phyloP scores from a whole-genome alignment of 108 stramenopile genomes.

The Cyclotella cryptica region DNA sequence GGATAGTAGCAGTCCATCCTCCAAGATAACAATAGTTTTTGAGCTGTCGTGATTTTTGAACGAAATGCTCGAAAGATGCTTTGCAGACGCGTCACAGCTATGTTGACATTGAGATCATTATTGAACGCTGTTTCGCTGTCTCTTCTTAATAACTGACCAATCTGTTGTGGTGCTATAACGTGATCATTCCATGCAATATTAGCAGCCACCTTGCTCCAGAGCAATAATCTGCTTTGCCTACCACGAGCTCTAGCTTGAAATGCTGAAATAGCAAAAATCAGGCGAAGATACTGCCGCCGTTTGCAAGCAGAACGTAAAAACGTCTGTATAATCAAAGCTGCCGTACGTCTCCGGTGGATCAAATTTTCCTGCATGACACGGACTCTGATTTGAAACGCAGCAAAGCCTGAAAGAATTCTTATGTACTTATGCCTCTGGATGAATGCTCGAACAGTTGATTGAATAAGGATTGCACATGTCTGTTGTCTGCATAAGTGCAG shows the following conservation, averaged over 20 bases:
- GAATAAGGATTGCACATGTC: slow-evolving; percentile 8
- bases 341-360: background rate
- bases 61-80: slow-evolving; percentile 12
- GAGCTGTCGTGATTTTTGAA: slow-evolving; percentile 10
- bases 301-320: background rate
- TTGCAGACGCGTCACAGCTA: slow-evolving; percentile 10
- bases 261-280: background rate
- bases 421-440: slow-evolving; percentile 9
- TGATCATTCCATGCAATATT: slow-evolving; percentile 26
- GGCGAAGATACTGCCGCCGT: background rate
- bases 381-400: slow-evolving; percentile 5
- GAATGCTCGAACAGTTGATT: background rate
- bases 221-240: slow-evolving; percentile 3
- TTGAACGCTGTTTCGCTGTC: background rate
- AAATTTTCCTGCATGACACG: slow-evolving; percentile 3
- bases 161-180: background rate
- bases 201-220: slow-evolving; percentile 13
- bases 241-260: slow-evolving; percentile 11
- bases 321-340: slow-evolving; percentile 20
- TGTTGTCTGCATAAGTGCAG: background rate
- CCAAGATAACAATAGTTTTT: slow-evolving; percentile 22
- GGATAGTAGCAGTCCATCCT: slow-evolving; percentile 27
- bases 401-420: background rate
- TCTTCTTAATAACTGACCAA: background rate
- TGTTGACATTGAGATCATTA: background rate